Base-by-base conservation (phyloP, 179 eudicot species). In the Gypsophila paniculata region DNA sequence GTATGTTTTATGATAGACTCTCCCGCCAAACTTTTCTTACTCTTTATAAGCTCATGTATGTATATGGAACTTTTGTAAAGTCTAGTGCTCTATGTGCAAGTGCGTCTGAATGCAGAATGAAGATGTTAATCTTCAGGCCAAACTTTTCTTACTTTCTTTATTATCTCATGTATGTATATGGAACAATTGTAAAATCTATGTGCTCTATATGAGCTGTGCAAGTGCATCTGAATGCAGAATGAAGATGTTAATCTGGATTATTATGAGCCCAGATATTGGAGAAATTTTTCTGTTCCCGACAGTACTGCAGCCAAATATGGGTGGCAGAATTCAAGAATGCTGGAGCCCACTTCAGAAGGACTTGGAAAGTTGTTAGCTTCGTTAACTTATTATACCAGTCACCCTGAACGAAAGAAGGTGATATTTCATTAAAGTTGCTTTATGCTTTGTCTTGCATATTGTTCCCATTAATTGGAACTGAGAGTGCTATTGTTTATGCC, bases 351-450 rank as follows among this genome's bases (percentile, higher is more conserved):
- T 59, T 82, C 89, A 48, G 68, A 65, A 80, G 98, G 98, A 68
- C 74, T 82, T 74, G 98, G 95, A 74, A 86, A 89, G 78, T 75
- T 93, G 79, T 87, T 79, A 49, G 96, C 95, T 32, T 86, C 91
- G 75, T 68, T 93, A 71, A 74, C 89, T 65, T 91, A 85, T 72
- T 70, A 62, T 44, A 81, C 69, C 69, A 94, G 85, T 62, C 77
- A 78, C 64, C 77, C 71, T 49, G 86, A 72, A 42, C 75, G 69
- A 34, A 87, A 82, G 75, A 90, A 93, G 89, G 90, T 88, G 70
- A 75, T 66, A 51, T 68, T 72, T 72, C 66, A 25, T 48, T 55
- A 29, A 38, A 44, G 32, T 23, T 46, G 11, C 34, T 12, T 26
- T 57, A 0, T 29, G 68, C 34, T n/a, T 29, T 26, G 12, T 69